Evolutionary conservation across 768 basidiomycete genomes (phyloP), one percentile per base, ranked within the genome.

Genomic region (Neoboletus brunneissimus): DNA sequence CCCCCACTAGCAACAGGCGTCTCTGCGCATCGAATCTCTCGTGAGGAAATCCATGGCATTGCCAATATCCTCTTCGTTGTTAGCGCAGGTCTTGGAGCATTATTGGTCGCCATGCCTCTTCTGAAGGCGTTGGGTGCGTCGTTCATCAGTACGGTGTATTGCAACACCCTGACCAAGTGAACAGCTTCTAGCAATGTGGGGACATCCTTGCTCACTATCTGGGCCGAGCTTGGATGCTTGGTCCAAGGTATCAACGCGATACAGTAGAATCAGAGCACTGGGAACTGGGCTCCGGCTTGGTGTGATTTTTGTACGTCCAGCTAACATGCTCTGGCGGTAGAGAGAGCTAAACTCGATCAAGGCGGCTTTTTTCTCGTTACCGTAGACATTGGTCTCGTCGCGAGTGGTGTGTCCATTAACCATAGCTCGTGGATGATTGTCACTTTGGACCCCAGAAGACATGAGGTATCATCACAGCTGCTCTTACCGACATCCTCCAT

Each of bases 51-150:
- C 62, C 11, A 48, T 31, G 54, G 38, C 23, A 18, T 11, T 25
- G 25, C 34, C 42, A 61, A 57, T 8, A 52, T 56, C 23, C 2
- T 63, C 5, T 74, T 65, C 56, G 57, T 77, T 2, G 60, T 72
- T 27, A 53, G 75, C 45, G 66, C 78, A n/a, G 72, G 77, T 67
- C 15, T 80, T 10, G 71, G 69, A 3, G 68, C 75, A 42, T 41
- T 81, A n/a, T 51, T 79, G 1, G 66, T 73, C 11, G 48, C 79
- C 31, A 48, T 82, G 11, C 82, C 85, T 4, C 62, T 81, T 6
- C 77, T 79, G 5, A 82, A 77, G 75, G 83, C 86, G 60, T 71
- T 85, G 48, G 77, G 86, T 79, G 82, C 4, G 56, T 46, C 3
- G 15, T 48, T 46, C 22, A 0, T 40, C 8, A 3, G 13, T 22